These are phyloP conservation scores for Mortierella sp. DNA, from an alignment of 371 early-diverging fungal genomes.

Conservation along the genomic window DNA sequence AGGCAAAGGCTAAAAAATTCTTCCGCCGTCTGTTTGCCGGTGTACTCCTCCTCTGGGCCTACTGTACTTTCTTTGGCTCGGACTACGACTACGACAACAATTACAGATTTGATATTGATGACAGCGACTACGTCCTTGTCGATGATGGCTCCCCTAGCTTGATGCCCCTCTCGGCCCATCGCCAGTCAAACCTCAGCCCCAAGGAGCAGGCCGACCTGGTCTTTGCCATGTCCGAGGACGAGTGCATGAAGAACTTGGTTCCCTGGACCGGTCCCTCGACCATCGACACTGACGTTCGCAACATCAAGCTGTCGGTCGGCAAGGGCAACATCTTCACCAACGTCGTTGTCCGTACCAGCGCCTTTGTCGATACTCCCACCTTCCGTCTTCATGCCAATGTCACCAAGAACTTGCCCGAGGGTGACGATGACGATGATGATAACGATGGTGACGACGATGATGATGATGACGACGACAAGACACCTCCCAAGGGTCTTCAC, in stretches of 20 bases:
- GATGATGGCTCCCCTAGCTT: background rate
- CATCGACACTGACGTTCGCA: constrained; percentile 7
- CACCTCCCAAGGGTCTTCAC: constrained; percentile 33
- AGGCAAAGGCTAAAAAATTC: constrained; percentile 20
- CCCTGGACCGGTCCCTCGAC: constrained; percentile 30
- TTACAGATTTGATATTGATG: too few species aligned
- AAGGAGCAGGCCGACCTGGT: background rate
- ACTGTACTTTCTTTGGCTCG: constrained; percentile 21
- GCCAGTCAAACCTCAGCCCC: background rate
- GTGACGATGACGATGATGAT: constrained; percentile 24
- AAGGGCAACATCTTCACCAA: constrained; percentile 30
- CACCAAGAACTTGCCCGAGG: constrained; percentile 21
- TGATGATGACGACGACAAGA: constrained; percentile 13
- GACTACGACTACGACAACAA: constrained; percentile 5
- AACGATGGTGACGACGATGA: constrained; percentile 15
- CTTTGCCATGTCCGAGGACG: constrained; percentile 4
- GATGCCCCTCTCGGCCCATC: background rate
- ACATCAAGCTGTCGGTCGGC: constrained; percentile 30
- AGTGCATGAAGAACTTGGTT: constrained; percentile 24
- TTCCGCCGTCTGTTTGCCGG: constrained; percentile 18
- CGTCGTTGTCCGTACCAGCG: constrained; percentile 25
- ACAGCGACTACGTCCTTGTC: background rate
- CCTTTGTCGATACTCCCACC: constrained; percentile 18
- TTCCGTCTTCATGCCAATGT: constrained; percentile 38
- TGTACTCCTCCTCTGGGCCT: constrained; percentile 17